A percentile compares a stretch with the other conserved stretches of the same genome.
These are phyloP conservation scores for Plantago coronopus DNA, from an alignment of 305 asterid genomes.

Conservation along the genomic window DNA sequence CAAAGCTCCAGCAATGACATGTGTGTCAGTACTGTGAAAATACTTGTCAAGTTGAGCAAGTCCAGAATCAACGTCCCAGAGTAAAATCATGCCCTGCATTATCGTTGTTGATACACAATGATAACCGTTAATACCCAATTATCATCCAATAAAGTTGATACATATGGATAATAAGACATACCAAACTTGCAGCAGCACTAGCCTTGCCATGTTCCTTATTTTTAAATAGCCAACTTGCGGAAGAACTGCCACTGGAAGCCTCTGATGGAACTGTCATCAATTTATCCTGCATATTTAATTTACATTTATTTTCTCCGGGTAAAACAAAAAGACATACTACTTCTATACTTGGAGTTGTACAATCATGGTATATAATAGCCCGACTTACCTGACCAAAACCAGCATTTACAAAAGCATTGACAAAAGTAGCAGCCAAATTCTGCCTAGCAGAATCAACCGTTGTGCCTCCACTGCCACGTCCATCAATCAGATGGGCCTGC, in stretches of 20 bases:
- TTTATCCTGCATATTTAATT: constrained; percentile 60
- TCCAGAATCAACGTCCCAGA: constrained; percentile 97
- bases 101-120: constrained; percentile 19
- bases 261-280: constrained; percentile 88
- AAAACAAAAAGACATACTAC: neutral
- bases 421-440: constrained; percentile 97
- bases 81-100: constrained; percentile 88
- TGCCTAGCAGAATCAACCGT: constrained; percentile 97
- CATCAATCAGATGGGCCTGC: constrained; percentile 95
- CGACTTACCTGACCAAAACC: constrained; percentile 89
- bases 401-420: constrained; percentile 97
- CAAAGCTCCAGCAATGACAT: constrained; percentile 84
- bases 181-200: constrained; percentile 99
- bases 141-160: neutral
- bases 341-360: neutral
- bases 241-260: constrained; percentile 69
- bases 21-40: constrained; percentile 81
- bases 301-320: too few relatives aligned
- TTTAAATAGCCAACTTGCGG: constrained; percentile 92
- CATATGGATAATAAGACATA: constrained; percentile 24
- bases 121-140: constrained; percentile 13
- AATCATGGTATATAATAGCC: too few relatives aligned
- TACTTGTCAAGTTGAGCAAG: constrained; percentile 97
- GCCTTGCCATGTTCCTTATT: constrained; percentile 94
- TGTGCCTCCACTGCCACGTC: constrained; percentile 90